Evolutionary conservation across 225 moss, liverwort and hornwort species (phyloP).

Genomic region (Sphagnum tenellum): DNA sequence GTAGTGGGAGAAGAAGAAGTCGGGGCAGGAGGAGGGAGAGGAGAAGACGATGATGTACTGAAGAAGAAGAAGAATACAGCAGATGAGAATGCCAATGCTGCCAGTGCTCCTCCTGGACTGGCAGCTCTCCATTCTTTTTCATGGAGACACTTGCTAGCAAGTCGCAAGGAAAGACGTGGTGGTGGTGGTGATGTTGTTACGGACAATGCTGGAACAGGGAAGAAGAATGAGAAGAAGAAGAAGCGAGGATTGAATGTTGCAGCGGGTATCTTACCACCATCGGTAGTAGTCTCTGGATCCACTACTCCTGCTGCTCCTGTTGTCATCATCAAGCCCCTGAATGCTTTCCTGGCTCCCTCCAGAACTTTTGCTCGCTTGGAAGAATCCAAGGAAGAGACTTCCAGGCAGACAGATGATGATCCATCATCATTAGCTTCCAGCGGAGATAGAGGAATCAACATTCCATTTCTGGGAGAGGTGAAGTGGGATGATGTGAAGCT

Average conservation of each 20-base stretch:
- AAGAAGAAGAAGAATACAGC: too few species aligned
- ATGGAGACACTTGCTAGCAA: slow-evolving; percentile 20
- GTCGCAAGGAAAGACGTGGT: slow-evolving; percentile 14
- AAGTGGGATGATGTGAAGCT: slow-evolving; percentile 19
- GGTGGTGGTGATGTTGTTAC: slow-evolving; percentile 3
- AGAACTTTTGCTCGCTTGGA: slow-evolving; percentile 43
- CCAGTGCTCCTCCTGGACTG: too few species aligned
- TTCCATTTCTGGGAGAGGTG: slow-evolving; percentile 70
- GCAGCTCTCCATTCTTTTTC: too few species aligned
- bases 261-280: slow-evolving; percentile 4
- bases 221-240: neutral
- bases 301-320: slow-evolving; percentile 10
- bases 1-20: too few species aligned
- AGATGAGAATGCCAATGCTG: too few species aligned
- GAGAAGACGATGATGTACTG: too few species aligned
- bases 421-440: slow-evolving; percentile 33
- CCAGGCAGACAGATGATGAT: slow-evolving; percentile 27
- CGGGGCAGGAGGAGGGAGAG: too few species aligned
- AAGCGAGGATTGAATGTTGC: neutral
- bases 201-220: slow-evolving; percentile 1
- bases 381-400: slow-evolving; percentile 55
- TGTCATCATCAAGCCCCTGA: slow-evolving; percentile 10
- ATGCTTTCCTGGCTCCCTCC: slow-evolving; percentile 49
- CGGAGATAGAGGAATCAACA: slow-evolving; percentile 30
- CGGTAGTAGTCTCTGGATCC: neutral